These are phyloP conservation scores for Hyparrhenia diplandra DNA, from an alignment of 176 grass and related monocot species.

Conservation along the genomic window DNA sequence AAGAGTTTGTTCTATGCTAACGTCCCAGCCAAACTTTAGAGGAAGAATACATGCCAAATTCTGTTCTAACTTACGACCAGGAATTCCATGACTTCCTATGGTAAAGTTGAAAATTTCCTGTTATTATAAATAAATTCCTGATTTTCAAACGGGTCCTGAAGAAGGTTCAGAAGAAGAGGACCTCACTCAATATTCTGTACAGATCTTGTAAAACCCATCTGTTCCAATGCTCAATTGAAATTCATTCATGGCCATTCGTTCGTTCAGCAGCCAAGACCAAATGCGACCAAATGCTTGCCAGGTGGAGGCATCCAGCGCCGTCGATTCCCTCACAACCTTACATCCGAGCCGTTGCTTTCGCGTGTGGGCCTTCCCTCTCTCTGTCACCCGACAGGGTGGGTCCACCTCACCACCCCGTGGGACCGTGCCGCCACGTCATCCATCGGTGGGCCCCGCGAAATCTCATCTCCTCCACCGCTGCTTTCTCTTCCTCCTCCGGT, in stretches of 20 bases:
- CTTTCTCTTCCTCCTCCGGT: neutral
- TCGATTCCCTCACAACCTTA: neutral
- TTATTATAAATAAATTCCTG: no score
- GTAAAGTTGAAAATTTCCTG: no score
- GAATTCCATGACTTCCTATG: no score
- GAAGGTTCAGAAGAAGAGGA: no score
- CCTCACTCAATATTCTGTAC: no score
- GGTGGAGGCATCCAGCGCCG: neutral
- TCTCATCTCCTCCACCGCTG: constrained; percentile 23
- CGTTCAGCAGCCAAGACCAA: neutral
- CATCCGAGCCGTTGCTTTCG: neutral
- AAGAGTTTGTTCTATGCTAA: no score
- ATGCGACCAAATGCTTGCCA: no score
- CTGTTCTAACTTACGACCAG: no score
- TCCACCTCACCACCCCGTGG: neutral
- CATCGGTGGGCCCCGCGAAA: constrained; percentile 38
- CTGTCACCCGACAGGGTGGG: neutral
- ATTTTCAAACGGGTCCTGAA: no score
- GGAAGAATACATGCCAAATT: no score
- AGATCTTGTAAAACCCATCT: neutral
- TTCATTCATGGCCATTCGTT: neutral
- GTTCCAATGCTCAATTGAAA: neutral
- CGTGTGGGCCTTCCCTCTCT: neutral
- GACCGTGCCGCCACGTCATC: neutral
- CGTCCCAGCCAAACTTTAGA: no score